These are phyloP conservation scores for Tephrocybe sp. DNA, from an alignment of 768 basidiomycete species.

Conservation along the genomic window DNA sequence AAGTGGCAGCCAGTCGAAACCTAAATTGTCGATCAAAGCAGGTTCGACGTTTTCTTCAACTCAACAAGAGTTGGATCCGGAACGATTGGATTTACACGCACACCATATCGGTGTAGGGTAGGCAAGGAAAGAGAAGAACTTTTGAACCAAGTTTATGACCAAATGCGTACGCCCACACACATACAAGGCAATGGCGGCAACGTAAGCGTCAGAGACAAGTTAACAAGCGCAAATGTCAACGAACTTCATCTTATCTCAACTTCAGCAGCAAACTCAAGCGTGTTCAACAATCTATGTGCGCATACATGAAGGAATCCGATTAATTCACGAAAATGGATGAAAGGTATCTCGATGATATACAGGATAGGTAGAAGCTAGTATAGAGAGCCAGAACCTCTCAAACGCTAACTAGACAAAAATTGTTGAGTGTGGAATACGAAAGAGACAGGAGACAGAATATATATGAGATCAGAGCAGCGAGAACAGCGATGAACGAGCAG, in stretches of 20 bases:
- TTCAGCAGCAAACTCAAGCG: conserved; percentile 1
- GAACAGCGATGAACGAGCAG: conserved; percentile 15
- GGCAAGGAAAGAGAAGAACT: no score
- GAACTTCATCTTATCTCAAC: no score
- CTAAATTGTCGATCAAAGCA: background rate
- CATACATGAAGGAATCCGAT: conserved; percentile 12
- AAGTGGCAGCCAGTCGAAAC: background rate
- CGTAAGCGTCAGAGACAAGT: no score
- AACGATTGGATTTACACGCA: background rate
- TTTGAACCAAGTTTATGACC: no score
- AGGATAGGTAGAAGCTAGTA: conserved; percentile 19
- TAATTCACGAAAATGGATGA: conserved; percentile 9
- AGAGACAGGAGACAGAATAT: conserved; percentile 15
- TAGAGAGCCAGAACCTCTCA: conserved; percentile 11
- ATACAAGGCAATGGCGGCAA: no score
- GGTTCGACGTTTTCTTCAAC: background rate
- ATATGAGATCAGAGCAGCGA: conserved; percentile 14
- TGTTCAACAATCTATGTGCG: no score
- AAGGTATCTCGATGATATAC: conserved; percentile 28
- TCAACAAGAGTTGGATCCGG: no score
- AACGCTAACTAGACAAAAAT: conserved; percentile 20
- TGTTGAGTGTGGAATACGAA: conserved; percentile 18
- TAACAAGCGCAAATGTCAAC: no score
- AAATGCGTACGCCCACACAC: no score
- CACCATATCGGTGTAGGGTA: no score